Base-by-base conservation (phyloP, 2,329 filamentous ascomycete genomes). In the Amylocarpus encephaloides region DNA sequence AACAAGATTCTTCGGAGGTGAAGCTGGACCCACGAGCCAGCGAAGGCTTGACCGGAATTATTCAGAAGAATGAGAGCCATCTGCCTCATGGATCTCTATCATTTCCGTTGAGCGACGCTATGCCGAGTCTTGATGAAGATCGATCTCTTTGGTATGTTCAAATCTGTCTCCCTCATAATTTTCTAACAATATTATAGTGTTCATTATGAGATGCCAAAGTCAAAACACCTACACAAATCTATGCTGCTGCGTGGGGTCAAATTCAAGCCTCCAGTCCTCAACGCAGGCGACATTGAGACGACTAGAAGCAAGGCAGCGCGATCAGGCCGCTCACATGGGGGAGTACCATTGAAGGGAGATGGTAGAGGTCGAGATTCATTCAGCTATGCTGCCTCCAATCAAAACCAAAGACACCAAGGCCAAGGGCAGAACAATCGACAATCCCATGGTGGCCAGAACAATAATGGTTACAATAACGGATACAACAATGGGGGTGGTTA, bases 171-270 rank as follows among this genome's bases (percentile, higher is more conserved):
- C 49, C 36, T 41, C 22, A 41, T 30, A 22, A 26, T 29, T 9
- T 22, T 33, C 52, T 60, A 46, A 56, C 49, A 64, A 71, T 58
- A 26, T 5, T 47, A 13, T 57, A 95, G 87, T 64, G 90, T 97
- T 10, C 74, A 87, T 63, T 98, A 94, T 65, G 82, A 89, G 40
- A 86, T 96, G 70, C 91, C 92, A 0, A 74, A 77, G 36, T 81
- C 80, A 15, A 75, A 74, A 9, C 79, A 88, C 60, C 73, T 81
- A 4, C 93, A 98, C 71, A 96, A 96, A 66, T 96, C 91, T 5
- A 94, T 95, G 86, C 78, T 98, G 12, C 76, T 98, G 33, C 84
- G 89, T 2, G 93, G 93, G 11, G 83, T 91, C 35, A 82, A 85
- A 60, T 76, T 91, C 50, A 81, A 86, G 4, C 71, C 77, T 1